Evolutionary conservation across 1,139 yeast genomes (phyloP).

Genomic region (Taphrina betulina): DNA sequence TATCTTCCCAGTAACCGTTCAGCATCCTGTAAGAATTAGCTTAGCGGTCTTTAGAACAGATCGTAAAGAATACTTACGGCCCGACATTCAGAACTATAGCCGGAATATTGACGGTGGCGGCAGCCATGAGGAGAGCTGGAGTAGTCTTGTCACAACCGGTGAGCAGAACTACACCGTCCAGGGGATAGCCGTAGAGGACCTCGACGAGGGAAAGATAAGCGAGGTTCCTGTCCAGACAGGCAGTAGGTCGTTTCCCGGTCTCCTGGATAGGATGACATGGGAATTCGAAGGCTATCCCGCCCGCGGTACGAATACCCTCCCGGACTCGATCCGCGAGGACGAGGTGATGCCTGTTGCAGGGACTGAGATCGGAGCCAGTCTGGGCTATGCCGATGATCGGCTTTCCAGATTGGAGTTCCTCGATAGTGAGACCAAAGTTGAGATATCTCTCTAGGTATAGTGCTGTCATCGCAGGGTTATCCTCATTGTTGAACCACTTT

Average conservation of each 20-base stretch:
- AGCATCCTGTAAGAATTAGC: slow-evolving; percentile 38
- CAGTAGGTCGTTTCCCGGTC: slow-evolving; percentile 42
- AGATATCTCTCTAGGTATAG: slow-evolving; percentile 41
- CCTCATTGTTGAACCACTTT: slow-evolving; percentile 40
- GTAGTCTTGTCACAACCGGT: slow-evolving; percentile 47
- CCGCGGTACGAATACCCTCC: slow-evolving; percentile 40
- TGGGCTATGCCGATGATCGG: slow-evolving; percentile 43
- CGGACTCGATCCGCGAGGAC: slow-evolving; percentile 41
- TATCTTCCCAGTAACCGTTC: slow-evolving; percentile 41
- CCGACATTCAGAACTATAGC: slow-evolving; percentile 46
- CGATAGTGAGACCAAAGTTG: slow-evolving; percentile 40
- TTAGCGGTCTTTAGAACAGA: background rate
- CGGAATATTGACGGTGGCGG: slow-evolving; percentile 45
- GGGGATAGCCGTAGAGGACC: slow-evolving; percentile 41
- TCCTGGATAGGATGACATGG: slow-evolving; percentile 42
- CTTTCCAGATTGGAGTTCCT: slow-evolving; percentile 40
- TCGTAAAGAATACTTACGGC: slow-evolving; percentile 36
- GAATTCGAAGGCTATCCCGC: slow-evolving; percentile 41
- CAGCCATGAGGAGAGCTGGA: slow-evolving; percentile 46
- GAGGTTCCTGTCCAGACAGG: slow-evolving; percentile 40
- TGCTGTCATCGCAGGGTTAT: slow-evolving; percentile 41
- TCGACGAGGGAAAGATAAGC: slow-evolving; percentile 41
- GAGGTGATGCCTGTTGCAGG: slow-evolving; percentile 41
- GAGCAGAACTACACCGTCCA: slow-evolving; percentile 43
- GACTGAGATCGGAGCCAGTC: slow-evolving; percentile 41